phyloP scores from a whole-genome alignment of 495 filamentous ascomycete species.

The Tuber indicum region DNA sequence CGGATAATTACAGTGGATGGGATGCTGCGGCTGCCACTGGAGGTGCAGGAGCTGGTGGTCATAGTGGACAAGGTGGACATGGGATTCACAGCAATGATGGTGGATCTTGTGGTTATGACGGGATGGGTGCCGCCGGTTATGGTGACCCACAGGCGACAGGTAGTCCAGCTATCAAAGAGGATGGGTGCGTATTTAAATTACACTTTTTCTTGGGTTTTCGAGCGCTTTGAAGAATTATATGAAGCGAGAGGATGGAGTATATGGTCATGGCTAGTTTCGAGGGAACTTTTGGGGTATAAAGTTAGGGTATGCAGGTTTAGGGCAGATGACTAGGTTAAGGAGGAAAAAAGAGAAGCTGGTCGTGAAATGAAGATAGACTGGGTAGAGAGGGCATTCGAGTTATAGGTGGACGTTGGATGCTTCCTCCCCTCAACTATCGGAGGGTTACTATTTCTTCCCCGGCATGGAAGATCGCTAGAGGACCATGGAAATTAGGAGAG shows the following conservation, averaged over 20 bases:
- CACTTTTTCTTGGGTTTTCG: slow-evolving; percentile 32
- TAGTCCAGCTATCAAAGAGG: slow-evolving; percentile 83
- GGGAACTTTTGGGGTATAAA: slow-evolving; percentile 16
- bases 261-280: slow-evolving; percentile 30
- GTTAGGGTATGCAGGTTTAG: slow-evolving; percentile 20
- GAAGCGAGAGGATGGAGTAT: slow-evolving; percentile 40
- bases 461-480: slow-evolving; percentile 39
- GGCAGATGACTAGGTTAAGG: slow-evolving; percentile 26
- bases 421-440: slow-evolving; percentile 35
- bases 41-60: slow-evolving; percentile 22
- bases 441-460: slow-evolving; percentile 40
- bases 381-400: slow-evolving; percentile 13
- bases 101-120: slow-evolving; percentile 47
- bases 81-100: slow-evolving; percentile 34
- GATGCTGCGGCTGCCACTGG: slow-evolving; percentile 34
- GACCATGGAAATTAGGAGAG: slow-evolving; percentile 40
- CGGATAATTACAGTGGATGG: slow-evolving; percentile 37
- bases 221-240: slow-evolving; percentile 32
- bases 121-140: slow-evolving; percentile 40
- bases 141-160: slow-evolving; percentile 43
- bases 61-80: slow-evolving; percentile 49
- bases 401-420: slow-evolving; percentile 31
- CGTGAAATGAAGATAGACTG: slow-evolving; percentile 19
- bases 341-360: slow-evolving; percentile 20
- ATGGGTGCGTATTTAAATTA: slow-evolving; percentile 76